Evolutionary conservation across 306 rosid genomes (phyloP).

Genomic region (Corylus avellana): DNA sequence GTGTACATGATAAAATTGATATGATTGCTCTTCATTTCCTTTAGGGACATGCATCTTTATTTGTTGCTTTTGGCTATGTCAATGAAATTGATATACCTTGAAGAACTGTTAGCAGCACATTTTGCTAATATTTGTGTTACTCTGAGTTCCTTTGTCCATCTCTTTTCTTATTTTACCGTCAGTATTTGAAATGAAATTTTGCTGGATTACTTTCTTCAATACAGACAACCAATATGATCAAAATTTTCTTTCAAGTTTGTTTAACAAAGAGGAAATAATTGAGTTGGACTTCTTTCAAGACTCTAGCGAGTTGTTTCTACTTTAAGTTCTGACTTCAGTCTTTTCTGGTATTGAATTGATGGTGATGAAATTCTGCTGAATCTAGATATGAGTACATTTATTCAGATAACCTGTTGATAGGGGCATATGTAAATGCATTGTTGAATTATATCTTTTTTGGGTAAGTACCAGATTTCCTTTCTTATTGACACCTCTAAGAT

Average conservation of each 20-base stretch:
- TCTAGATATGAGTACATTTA: too few relatives aligned
- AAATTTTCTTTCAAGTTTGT: neutral
- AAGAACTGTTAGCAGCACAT: constrained; percentile 12
- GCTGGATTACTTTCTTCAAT: neutral
- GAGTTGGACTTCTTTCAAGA: neutral
- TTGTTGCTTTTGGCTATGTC: neutral
- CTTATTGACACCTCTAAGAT: neutral
- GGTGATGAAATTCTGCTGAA: too few relatives aligned
- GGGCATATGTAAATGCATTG: neutral
- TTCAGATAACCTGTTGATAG: neutral
- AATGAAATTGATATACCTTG: constrained; percentile 6
- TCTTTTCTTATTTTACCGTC: neutral
- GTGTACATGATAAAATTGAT: constrained; percentile 8
- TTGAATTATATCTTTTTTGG: neutral
- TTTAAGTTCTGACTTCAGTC: neutral
- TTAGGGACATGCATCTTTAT: constrained; percentile 3
- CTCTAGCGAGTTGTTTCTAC: neutral
- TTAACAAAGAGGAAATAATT: neutral
- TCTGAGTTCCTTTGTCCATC: neutral
- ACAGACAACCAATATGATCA: neutral
- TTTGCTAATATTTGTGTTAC: constrained; percentile 20
- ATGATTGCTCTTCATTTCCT: constrained; percentile 15
- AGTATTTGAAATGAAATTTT: neutral
- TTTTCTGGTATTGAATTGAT: neutral
- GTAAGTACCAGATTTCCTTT: neutral